A percentile compares a stretch with the other conserved stretches of the same genome.
Conservation (phyloP, 2,329 filamentous ascomycete genomes). For the Ceratocystis harringtonii region DNA sequence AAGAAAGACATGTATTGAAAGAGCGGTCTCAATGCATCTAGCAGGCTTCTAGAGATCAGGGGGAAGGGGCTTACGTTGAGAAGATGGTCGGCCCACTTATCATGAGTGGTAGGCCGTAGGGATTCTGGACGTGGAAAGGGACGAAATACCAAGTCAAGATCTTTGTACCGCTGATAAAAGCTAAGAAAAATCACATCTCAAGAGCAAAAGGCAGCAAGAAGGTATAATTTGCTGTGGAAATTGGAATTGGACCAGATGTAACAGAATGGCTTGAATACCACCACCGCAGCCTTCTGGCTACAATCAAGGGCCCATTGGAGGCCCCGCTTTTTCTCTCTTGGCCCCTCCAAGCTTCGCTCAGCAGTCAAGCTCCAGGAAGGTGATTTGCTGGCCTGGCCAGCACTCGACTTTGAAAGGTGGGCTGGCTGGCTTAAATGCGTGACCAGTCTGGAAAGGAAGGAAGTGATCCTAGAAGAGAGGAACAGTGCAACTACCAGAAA, state of each 20-base stretch:
- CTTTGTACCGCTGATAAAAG: too few species aligned
- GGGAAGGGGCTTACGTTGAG: background rate
- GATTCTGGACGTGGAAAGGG: background rate
- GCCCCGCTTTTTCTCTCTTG: conserved; percentile 2
- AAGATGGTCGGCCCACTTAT: background rate
- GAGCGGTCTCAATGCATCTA: background rate
- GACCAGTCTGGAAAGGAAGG: too few species aligned
- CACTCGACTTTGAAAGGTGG: too few species aligned
- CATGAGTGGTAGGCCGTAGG: background rate
- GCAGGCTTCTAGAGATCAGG: background rate
- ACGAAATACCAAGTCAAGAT: background rate
- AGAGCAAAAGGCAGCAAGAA: background rate
- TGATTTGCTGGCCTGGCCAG: background rate
- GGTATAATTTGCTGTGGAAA: background rate
- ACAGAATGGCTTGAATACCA: background rate
- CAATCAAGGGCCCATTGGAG: background rate
- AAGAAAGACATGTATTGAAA: background rate
- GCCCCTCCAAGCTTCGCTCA: background rate
- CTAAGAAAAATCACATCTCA: background rate
- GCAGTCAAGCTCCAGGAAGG: background rate
- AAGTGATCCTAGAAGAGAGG: background rate
- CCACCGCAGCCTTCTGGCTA: background rate
- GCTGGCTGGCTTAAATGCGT: too few species aligned
- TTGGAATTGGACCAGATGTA: background rate
- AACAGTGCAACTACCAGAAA: background rate